Base-by-base conservation (phyloP, 306 rosid species). In the Rosa chinensis region DNA sequence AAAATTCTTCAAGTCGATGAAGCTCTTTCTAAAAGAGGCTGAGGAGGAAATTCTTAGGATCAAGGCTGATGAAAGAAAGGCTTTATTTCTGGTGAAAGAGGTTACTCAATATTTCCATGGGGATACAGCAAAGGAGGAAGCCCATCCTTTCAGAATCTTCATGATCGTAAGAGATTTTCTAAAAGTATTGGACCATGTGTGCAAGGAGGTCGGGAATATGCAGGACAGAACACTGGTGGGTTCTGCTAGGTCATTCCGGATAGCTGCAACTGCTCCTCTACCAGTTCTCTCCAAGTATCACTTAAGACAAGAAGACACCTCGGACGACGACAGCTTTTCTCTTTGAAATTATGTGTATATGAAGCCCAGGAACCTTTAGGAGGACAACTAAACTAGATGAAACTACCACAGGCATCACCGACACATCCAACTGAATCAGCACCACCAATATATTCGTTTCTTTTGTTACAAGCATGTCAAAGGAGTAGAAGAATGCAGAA, bases 81-180 rank as follows among this genome's bases (percentile, higher is more conserved):
- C 94, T 11, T 77, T 95, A 74, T 76, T 68, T 73, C 92, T 95
- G 80, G 99, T 95, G 73, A 95, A 95, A 91, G 96, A 87, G 81
- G 98, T 85, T 56, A 95, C 99, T 0, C 91, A 89, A 70, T 95
- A 95, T 86, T 95, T 95, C 81, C 99, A 95, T 16, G 99, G 99
- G 10, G 82, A 95, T 80, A 84, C 91, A 77, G 80, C 90, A 50
- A 95, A 95, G 84, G 99, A 95, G 82, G 99, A 82, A 89, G 99
- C 98, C 23, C 99, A 93, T 80, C 98, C 99, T 56, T 83, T 95
- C 79, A 88, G 99, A 85, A 91, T 95, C 85, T 95, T 95, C 82
- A 87, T 93, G 98, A 91, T 95, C 71, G 99, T 95, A 39, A 88
- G 96, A 79, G 99, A 95, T 82, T 95, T 95, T 73, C 91, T 95